Percentiles rank a stretch among this genome's conserved stretches.
phyloP scores from a whole-genome alignment of 228 moss, liverwort and hornwort genomes.

The Sphagnum fallax region DNA sequence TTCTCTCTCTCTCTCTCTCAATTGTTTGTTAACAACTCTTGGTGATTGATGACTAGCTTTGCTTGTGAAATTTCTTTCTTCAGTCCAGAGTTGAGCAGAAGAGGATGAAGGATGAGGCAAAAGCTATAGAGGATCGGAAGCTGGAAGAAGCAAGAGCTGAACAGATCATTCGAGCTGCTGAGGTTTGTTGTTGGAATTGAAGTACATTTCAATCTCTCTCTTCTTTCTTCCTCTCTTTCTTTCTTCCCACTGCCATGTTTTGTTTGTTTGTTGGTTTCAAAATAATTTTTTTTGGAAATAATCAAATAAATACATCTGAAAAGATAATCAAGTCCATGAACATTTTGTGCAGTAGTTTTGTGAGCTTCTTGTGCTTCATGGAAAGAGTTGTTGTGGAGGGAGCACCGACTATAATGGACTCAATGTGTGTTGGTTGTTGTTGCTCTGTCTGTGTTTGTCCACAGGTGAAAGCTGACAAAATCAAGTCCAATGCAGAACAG shows the following conservation, averaged over 20 bases:
- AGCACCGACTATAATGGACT: too few relatives aligned
- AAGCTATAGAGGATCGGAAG: slow-evolving; percentile 56
- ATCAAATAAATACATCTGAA: too few relatives aligned
- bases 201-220: too few relatives aligned
- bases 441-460: not conserved
- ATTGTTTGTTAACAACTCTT: too few relatives aligned
- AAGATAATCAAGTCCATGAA: too few relatives aligned
- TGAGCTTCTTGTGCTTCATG: not conserved
- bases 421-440: too few relatives aligned
- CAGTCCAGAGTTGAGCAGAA: slow-evolving; percentile 65
- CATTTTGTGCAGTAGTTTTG: not conserved
- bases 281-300: too few relatives aligned
- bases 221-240: too few relatives aligned
- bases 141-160: slow-evolving; percentile 76
- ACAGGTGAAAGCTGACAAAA: slow-evolving; percentile 67
- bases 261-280: too few relatives aligned
- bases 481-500: slow-evolving; percentile 61
- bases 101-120: slow-evolving; percentile 61
- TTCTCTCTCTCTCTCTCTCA: too few relatives aligned
- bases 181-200: slow-evolving; percentile 19
- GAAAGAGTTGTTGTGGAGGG: not conserved
- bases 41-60: too few relatives aligned
- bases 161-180: slow-evolving; percentile 32
- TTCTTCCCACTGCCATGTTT: too few relatives aligned
- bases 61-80: not conserved